phyloP scores from a whole-genome alignment of 768 basidiomycete genomes.

The Trametopsis cervina region DNA sequence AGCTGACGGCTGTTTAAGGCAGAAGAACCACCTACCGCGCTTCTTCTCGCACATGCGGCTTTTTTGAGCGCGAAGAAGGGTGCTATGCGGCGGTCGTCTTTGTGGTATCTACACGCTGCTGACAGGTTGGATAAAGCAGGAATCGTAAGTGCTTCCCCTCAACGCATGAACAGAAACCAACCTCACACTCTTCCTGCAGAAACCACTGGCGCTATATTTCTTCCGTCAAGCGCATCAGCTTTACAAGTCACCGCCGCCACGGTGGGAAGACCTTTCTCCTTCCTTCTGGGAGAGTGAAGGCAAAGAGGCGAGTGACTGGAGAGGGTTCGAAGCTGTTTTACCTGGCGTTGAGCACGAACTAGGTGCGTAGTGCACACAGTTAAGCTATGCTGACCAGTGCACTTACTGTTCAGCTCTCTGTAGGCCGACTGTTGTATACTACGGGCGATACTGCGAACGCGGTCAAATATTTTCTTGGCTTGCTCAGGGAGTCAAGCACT shows the following conservation, averaged over 20 bases:
- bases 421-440: constrained; percentile 84
- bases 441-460: constrained; percentile 80
- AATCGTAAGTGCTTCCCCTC: constrained; percentile 46
- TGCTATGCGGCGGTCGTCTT: constrained; percentile 55
- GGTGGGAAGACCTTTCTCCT: constrained; percentile 55
- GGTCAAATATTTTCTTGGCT: constrained; percentile 66
- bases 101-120: constrained; percentile 77
- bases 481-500: constrained; percentile 47
- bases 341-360: constrained; percentile 76
- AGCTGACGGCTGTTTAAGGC: constrained; percentile 38
- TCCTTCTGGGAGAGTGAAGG: constrained; percentile 78
- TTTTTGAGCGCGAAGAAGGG: constrained; percentile 54
- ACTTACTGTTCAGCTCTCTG: neutral
- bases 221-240: constrained; percentile 64
- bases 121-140: constrained; percentile 78
- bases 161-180: neutral
- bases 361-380: constrained; percentile 33
- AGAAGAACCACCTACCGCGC: constrained; percentile 75
- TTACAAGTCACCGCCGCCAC: constrained; percentile 38
- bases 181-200: constrained; percentile 36
- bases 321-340: constrained; percentile 56
- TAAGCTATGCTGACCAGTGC: neutral
- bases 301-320: constrained; percentile 27
- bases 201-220: constrained; percentile 81
- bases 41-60: constrained; percentile 79